Conservation (phyloP, 345 rosid species). For the Linum trigynum region DNA sequence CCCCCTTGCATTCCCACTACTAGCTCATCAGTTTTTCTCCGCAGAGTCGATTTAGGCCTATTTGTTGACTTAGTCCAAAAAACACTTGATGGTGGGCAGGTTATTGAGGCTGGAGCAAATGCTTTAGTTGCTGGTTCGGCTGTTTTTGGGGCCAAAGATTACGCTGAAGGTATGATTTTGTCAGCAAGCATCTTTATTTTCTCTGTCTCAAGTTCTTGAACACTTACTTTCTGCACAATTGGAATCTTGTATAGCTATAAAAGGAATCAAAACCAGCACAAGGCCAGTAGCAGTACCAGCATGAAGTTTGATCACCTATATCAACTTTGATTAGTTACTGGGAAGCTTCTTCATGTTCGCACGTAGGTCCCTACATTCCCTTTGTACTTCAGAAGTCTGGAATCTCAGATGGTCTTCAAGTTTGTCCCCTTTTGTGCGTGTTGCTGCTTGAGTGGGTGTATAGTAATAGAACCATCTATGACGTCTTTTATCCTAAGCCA, state of each 20-base stretch:
- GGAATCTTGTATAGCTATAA: conserved; percentile 53
- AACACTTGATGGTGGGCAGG: conserved; percentile 31
- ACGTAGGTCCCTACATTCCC: not conserved
- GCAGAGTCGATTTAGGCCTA: not conserved
- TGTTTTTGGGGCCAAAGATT: conserved; percentile 95
- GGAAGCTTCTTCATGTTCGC: not conserved
- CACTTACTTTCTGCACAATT: conserved; percentile 5
- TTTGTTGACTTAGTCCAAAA: not conserved
- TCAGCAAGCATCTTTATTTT: not conserved
- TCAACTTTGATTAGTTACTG: not conserved
- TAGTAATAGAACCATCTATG: too few relatives aligned
- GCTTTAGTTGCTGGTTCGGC: conserved; percentile 99
- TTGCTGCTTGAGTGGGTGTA: too few relatives aligned
- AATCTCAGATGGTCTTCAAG: too few relatives aligned
- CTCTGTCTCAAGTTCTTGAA: not conserved
- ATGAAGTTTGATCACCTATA: conserved; percentile 18
- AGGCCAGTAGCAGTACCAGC: conserved; percentile 76
- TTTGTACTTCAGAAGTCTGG: too few relatives aligned
- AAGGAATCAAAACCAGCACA: conserved; percentile 84
- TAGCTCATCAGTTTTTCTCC: not conserved
- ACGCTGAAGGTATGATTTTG: conserved; percentile 62
- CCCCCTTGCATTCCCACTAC: too few relatives aligned
- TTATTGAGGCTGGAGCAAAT: conserved; percentile 96
- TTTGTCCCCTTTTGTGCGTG: too few relatives aligned
- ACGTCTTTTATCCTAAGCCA: too few relatives aligned